phyloP scores from a whole-genome alignment of 805 yeast species.

The Lipomyces anomalus region DNA sequence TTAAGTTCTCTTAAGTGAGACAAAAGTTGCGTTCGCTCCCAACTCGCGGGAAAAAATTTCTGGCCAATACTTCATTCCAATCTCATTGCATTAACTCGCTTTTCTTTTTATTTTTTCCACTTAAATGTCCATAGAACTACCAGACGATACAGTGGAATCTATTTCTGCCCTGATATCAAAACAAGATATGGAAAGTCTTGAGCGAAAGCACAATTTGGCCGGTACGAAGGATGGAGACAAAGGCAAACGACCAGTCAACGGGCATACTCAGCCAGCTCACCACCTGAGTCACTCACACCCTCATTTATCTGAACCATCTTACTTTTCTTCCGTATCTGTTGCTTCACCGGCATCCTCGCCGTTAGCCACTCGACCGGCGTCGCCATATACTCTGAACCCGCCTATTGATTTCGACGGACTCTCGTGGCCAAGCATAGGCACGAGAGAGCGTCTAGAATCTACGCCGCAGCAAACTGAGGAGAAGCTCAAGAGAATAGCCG shows the following conservation, averaged over 20 bases:
- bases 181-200: not conserved
- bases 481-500: constrained; percentile 73
- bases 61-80: too few relatives aligned
- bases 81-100: too few relatives aligned
- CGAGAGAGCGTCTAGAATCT: constrained; percentile 68
- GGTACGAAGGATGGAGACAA: constrained; percentile 4
- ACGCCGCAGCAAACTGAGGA: constrained; percentile 56
- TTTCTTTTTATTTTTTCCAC: too few relatives aligned
- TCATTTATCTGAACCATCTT: constrained; percentile 11
- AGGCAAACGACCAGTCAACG: not conserved
- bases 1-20: too few relatives aligned
- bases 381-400: constrained; percentile 76
- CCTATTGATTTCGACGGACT: constrained; percentile 87
- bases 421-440: constrained; percentile 90
- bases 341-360: constrained; percentile 42
- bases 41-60: too few relatives aligned
- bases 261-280: constrained; percentile 1
- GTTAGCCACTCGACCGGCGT: constrained; percentile 67
- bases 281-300: constrained; percentile 14
- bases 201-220: not conserved
- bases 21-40: too few relatives aligned
- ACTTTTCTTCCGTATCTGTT: not conserved
- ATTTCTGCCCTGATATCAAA: constrained; percentile 8
- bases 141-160: constrained; percentile 10
- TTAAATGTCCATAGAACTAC: too few relatives aligned